Conservation (phyloP, 1,139 yeast genomes). For the Suzukiozyma palmioleophila region DNA sequence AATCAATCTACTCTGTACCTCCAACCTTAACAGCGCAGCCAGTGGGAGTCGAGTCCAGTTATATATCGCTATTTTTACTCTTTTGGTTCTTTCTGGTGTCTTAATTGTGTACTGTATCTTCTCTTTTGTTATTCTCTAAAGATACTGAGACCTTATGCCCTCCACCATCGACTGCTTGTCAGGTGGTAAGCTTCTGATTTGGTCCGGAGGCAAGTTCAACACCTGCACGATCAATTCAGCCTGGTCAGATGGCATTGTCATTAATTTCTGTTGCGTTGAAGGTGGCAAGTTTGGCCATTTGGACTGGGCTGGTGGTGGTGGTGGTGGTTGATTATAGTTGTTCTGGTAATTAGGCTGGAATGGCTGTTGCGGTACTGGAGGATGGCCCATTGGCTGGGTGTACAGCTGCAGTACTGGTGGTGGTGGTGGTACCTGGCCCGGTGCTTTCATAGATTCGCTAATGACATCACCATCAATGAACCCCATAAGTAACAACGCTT, state of each 20-base stretch:
- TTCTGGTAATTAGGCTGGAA: constrained; percentile 8
- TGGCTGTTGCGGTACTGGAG: constrained; percentile 14
- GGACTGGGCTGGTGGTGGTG: constrained; percentile 17
- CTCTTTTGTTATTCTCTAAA: constrained; percentile 17
- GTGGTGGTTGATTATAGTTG: constrained; percentile 6
- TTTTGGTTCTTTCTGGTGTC: too few relatives aligned
- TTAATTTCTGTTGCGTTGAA: constrained; percentile 44
- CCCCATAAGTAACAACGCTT: constrained; percentile 74
- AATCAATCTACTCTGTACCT: too few relatives aligned
- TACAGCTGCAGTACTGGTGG: constrained; percentile 1
- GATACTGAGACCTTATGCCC: constrained; percentile 53
- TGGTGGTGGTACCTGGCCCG: constrained; percentile 20
- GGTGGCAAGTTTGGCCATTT: constrained; percentile 52
- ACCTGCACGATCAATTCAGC: constrained; percentile 66
- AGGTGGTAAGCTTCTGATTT: constrained; percentile 50
- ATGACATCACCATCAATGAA: constrained; percentile 63
- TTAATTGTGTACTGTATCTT: not conserved
- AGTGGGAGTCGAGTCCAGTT: too few relatives aligned
- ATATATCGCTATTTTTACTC: too few relatives aligned
- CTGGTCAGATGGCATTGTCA: constrained; percentile 48
- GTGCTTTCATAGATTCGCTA: constrained; percentile 36
- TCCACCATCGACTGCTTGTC: constrained; percentile 62
- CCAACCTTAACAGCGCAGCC: too few relatives aligned
- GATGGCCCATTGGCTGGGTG: constrained; percentile 9
- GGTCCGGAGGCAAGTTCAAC: constrained; percentile 51